Percentiles rank a stretch among this genome's conserved stretches.
phyloP scores from a whole-genome alignment of 805 yeast genomes.

The Candida ovalis region DNA sequence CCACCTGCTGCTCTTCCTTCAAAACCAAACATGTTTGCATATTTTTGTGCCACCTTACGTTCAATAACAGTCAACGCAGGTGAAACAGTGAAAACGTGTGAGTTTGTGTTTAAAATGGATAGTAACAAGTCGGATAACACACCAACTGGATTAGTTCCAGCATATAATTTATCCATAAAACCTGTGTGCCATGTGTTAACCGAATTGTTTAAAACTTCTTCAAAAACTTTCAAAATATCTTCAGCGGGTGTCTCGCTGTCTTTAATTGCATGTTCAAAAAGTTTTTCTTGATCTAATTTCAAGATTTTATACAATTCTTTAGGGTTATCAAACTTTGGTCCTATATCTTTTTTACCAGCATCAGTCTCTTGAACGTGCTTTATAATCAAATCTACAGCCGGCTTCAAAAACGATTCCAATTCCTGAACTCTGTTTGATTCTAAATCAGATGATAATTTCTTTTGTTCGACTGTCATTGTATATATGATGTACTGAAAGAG shows the following conservation, averaged over 20 bases:
- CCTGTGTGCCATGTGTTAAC: slow-evolving; percentile 88
- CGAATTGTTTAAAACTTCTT: slow-evolving; percentile 57
- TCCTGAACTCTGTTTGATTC: slow-evolving; percentile 54
- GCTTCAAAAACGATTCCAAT: slow-evolving; percentile 48
- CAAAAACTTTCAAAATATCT: slow-evolving; percentile 47
- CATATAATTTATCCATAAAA: slow-evolving; percentile 78
- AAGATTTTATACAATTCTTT: slow-evolving; percentile 36
- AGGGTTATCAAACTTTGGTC: slow-evolving; percentile 49
- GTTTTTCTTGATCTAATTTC: slow-evolving; percentile 31
- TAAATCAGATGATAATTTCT: slow-evolving; percentile 27
- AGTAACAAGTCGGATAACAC: slow-evolving; percentile 67
- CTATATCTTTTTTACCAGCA: slow-evolving; percentile 45
- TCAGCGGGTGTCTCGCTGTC: slow-evolving; percentile 20
- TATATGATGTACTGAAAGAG: no score
- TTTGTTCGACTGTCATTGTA: not conserved
- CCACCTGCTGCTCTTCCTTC: slow-evolving; percentile 63
- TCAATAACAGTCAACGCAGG: slow-evolving; percentile 78
- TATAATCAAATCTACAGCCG: slow-evolving; percentile 49
- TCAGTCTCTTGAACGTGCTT: slow-evolving; percentile 46
- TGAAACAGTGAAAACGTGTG: slow-evolving; percentile 82
- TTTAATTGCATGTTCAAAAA: slow-evolving; percentile 20
- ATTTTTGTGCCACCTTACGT: slow-evolving; percentile 59
- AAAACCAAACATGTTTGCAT: slow-evolving; percentile 66
- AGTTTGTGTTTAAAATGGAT: slow-evolving; percentile 72
- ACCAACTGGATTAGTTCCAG: slow-evolving; percentile 84